Evolutionary conservation across 495 filamentous ascomycete genomes (phyloP), one percentile per base, ranked within the genome.

Genomic region (Podospora comata): DNA sequence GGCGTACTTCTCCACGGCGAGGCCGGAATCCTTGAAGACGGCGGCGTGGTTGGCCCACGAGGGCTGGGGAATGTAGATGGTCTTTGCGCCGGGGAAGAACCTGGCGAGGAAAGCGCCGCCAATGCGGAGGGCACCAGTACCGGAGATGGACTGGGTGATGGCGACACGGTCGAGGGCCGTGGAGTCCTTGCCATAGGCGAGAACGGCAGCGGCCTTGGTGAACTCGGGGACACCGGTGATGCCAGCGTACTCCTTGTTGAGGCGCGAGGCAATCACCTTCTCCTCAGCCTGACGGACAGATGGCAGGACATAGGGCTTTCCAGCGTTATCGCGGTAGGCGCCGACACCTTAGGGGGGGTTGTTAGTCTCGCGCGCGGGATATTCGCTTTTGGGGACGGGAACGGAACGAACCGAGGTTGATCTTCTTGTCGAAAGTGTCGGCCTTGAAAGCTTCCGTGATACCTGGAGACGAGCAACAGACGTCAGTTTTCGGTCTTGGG

Each of bases 391-490:
- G 58, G 67, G 60, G 26, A n/a, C 23, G 28, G 61, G 30, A n/a
- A 59, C 32, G 32, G 54, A 54, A 70, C 71, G 72, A 67, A 89
- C 93, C 94, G 65, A 99, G 86, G 83, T 97, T 98, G 85, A 98
- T 97, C 88, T 99, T 99, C 81, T 94, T 85, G 65, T 88, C 81
- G 80, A 95, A 92, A 70, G 81, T 85, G 76, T 99, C 94, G 76
- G 94, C 92, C 86, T 98, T 99, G 91, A 95, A 99, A 62, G 95
- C 95, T 83, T 99, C 95, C 64, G 95, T 98, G 83, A 99, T 96
- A 83, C 94, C 94, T 86, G 70, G 34, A 72, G 62, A 54, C 16
- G 1, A 39, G 39, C 39, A 48, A 48, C 39, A 5, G 2, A 13
- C 7, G 39, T 48, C 1, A 48, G 39, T 59, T 70, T 65, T 28